Conservation (phyloP, 768 basidiomycete species). For the Termitomyces sp. region DNA sequence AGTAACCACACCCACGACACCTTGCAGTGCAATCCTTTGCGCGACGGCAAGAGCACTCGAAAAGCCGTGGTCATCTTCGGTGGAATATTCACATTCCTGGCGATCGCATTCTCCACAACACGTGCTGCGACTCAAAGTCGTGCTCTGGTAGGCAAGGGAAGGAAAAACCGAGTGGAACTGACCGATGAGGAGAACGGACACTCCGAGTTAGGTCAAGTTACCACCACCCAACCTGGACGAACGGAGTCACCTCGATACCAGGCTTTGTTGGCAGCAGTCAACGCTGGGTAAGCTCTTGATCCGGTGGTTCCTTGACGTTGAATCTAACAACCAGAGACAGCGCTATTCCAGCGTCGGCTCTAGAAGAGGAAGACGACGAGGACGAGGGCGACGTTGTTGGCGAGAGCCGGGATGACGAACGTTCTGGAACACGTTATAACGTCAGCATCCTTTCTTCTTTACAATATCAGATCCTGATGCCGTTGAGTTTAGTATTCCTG, state of each 20-base stretch:
- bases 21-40: conserved; percentile 82
- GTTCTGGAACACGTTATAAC: conserved; percentile 90
- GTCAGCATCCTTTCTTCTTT: conserved; percentile 37
- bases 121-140: conserved; percentile 94
- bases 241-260: conserved; percentile 90
- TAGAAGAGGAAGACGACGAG: conserved; percentile 75
- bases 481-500: conserved; percentile 73
- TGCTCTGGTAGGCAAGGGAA: conserved; percentile 75
- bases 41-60: conserved; percentile 59
- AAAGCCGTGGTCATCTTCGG: conserved; percentile 88
- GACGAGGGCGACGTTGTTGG: conserved; percentile 71
- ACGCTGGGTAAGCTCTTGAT: conserved; percentile 70
- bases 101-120: conserved; percentile 96
- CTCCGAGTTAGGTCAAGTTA: conserved; percentile 73
- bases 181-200: conserved; percentile 47
- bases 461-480: neutral
- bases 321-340: conserved; percentile 28
- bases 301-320: neutral
- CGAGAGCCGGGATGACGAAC: conserved; percentile 87
- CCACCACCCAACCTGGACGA: conserved; percentile 73
- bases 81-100: conserved; percentile 93
- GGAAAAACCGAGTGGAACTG: conserved; percentile 60
- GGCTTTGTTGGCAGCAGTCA: conserved; percentile 90
- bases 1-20: conserved; percentile 81
- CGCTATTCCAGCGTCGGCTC: conserved; percentile 89